phyloP scores from a whole-genome alignment of 805 yeast species.

The Zygotorulaspora florentina region DNA sequence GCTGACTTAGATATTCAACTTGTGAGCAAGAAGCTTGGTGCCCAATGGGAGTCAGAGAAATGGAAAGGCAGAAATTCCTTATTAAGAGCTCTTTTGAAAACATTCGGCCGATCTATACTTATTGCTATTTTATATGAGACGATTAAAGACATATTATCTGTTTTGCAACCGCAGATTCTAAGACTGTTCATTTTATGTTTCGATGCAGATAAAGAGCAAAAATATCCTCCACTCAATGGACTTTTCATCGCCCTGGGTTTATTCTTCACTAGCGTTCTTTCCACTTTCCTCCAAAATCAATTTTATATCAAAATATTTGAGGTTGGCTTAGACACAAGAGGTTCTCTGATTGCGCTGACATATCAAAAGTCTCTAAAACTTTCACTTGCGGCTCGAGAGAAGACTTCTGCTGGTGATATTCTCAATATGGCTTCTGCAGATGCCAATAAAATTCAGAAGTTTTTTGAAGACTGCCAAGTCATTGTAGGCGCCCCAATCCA shows the following conservation, averaged over 20 bases:
- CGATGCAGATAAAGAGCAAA: conserved; percentile 23
- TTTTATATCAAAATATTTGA: conserved; percentile 55
- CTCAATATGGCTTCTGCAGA: conserved; percentile 78
- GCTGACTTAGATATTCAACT: conserved; percentile 35
- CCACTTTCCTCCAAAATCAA: conserved; percentile 64
- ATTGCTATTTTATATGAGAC: conserved; percentile 38
- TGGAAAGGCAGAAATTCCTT: conserved; percentile 32
- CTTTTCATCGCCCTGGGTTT: conserved; percentile 57
- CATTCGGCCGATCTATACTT: conserved; percentile 39
- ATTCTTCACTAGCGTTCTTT: conserved; percentile 56
- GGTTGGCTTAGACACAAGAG: conserved; percentile 60
- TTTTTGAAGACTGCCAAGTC: conserved; percentile 50
- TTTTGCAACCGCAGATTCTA: conserved; percentile 56
- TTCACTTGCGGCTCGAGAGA: conserved; percentile 60
- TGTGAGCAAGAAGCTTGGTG: conserved; percentile 30
- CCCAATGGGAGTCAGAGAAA: conserved; percentile 37
- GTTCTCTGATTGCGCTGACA: conserved; percentile 62
- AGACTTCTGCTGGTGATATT: conserved; percentile 70
- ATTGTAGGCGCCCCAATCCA: conserved; percentile 58
- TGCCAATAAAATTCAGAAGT: conserved; percentile 57
- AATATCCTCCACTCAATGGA: conserved; percentile 55
- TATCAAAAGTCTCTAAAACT: conserved; percentile 66
- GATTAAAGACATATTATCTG: conserved; percentile 38
- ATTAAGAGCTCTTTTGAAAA: conserved; percentile 35
- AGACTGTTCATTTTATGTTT: conserved; percentile 47